These are phyloP conservation scores for Rhynchosporium graminicola DNA, from an alignment of 2,329 filamentous ascomycete species.

Conservation along the genomic window DNA sequence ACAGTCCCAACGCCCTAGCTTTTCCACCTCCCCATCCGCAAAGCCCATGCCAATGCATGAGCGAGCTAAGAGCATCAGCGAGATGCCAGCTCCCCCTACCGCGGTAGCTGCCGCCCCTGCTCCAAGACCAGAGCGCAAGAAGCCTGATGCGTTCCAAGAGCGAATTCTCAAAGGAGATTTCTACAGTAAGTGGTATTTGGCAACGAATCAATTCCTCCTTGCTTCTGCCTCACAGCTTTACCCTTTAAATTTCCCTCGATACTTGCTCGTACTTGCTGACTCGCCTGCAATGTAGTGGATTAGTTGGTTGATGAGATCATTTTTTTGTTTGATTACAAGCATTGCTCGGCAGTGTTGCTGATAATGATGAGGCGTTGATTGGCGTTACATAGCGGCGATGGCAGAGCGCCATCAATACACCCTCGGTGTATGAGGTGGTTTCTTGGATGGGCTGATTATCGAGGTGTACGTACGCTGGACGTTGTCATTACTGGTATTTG, in stretches of 20 bases:
- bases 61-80: constrained; percentile 69
- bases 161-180: constrained; percentile 97
- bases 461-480: constrained; percentile 32
- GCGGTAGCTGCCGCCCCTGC: constrained; percentile 47
- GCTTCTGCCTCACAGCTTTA: neutral
- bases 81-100: constrained; percentile 58
- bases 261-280: neutral
- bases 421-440: neutral
- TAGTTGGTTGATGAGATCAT: constrained; percentile 22
- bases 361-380: constrained; percentile 6
- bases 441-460: constrained; percentile 2
- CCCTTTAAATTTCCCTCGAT: no score
- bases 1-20: constrained; percentile 54
- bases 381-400: constrained; percentile 19
- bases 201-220: neutral
- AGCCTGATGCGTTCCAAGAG: constrained; percentile 95
- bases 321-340: constrained; percentile 15
- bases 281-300: constrained; percentile 10
- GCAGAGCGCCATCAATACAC: constrained; percentile 23
- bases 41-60: constrained; percentile 51
- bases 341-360: constrained; percentile 1
- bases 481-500: constrained; percentile 28
- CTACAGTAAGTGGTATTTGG: constrained; percentile 78
- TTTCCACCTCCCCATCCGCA: constrained; percentile 49
- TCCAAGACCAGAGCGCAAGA: constrained; percentile 51